Evolutionary conservation across 2,329 filamentous ascomycete genomes (phyloP).

Genomic region (Graphiopsis chlorocephala): DNA sequence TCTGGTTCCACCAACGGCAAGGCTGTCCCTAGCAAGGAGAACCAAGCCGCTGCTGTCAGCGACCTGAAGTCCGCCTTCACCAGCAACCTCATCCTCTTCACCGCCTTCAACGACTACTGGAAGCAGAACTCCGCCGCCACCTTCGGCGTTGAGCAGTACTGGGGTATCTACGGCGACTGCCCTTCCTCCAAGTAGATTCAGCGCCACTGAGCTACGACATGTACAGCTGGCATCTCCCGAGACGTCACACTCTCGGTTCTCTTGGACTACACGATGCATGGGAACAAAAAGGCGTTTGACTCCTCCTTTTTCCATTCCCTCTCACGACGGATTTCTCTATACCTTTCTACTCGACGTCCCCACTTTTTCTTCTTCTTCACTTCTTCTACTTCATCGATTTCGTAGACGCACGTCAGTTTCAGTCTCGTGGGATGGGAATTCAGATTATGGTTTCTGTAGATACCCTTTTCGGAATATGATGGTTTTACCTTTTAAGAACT

Average conservation of each 20-base stretch:
- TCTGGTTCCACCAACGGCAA: constrained; percentile 62
- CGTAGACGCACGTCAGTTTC: constrained; percentile 15
- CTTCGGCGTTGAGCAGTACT: constrained; percentile 72
- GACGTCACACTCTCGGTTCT: neutral
- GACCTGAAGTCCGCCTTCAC: constrained; percentile 63
- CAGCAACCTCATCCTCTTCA: constrained; percentile 67
- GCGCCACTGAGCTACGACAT: constrained; percentile 9
- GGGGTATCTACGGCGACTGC: constrained; percentile 54
- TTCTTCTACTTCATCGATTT: constrained; percentile 3
- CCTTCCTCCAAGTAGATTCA: constrained; percentile 22
- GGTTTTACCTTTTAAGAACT: neutral
- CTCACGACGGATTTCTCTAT: constrained; percentile 7
- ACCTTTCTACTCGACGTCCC: neutral
- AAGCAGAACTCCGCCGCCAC: constrained; percentile 63
- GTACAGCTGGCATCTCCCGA: constrained; percentile 12
- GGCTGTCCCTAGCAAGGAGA: constrained; percentile 65
- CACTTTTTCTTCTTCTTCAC: neutral
- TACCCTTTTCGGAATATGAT: constrained; percentile 10
- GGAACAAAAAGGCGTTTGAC: constrained; percentile 12
- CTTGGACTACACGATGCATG: constrained; percentile 14
- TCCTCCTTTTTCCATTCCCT: neutral
- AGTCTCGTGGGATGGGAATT: constrained; percentile 14
- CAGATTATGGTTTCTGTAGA: constrained; percentile 9
- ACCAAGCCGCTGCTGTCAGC: constrained; percentile 64
- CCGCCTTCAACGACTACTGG: constrained; percentile 77